Percentiles rank a stretch among this genome's conserved stretches.
These are phyloP conservation scores for Hypoxylon sp. DNA, from an alignment of 2,329 filamentous ascomycete genomes.

Conservation along the genomic window DNA sequence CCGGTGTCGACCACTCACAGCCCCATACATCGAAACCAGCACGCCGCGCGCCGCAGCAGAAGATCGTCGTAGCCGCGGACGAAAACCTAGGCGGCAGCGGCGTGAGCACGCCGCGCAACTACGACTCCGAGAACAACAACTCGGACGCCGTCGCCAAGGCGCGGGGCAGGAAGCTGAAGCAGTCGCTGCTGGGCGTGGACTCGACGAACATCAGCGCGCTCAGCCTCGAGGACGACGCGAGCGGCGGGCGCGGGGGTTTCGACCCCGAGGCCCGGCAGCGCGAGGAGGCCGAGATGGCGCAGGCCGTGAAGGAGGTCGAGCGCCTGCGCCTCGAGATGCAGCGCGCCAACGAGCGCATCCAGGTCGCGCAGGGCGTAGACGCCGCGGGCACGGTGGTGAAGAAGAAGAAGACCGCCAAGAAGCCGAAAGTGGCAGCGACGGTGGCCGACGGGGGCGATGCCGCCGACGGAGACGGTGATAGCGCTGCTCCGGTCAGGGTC, in stretches of 20 bases:
- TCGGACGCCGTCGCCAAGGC: constrained; percentile 62
- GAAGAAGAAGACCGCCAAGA: constrained; percentile 75
- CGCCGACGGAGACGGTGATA: constrained; percentile 39
- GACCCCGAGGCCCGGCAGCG: constrained; percentile 75
- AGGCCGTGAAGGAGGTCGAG: constrained; percentile 90
- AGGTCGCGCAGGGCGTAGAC: constrained; percentile 75
- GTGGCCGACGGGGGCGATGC: background rate
- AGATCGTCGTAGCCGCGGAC: constrained; percentile 76
- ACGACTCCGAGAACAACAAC: constrained; percentile 67
- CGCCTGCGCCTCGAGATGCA: constrained; percentile 89
- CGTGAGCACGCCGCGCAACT: constrained; percentile 61
- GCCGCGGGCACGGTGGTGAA: constrained; percentile 73
- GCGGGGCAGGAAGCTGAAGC: constrained; percentile 65
- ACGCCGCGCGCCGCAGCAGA: constrained; percentile 63
- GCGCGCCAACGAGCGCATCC: constrained; percentile 78
- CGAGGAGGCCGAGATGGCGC: constrained; percentile 89
- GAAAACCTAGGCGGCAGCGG: constrained; percentile 73
- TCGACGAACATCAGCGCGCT: constrained; percentile 83
- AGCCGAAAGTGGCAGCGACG: constrained; percentile 49
- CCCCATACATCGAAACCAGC: constrained; percentile 44
- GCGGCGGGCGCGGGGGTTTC: constrained; percentile 49
- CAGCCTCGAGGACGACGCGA: constrained; percentile 69
- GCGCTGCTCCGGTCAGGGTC: constrained; percentile 52
- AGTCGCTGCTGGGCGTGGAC: constrained; percentile 82
- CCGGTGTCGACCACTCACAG: constrained; percentile 48